Conservation (phyloP, 2,329 filamentous ascomycete species). For the Fusarium anguioides region DNA sequence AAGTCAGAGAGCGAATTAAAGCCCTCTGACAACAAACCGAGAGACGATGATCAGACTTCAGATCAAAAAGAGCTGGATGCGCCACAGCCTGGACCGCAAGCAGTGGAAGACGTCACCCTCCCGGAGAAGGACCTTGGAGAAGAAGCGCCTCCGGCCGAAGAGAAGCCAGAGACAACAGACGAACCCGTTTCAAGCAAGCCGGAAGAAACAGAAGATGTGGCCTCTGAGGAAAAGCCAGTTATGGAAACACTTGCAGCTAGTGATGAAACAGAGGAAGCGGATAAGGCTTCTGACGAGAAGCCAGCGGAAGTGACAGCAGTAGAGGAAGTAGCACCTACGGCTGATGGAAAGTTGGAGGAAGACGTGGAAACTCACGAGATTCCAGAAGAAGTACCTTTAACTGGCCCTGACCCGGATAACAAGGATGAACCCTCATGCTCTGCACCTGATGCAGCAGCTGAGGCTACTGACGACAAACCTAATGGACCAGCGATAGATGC, state of each 20-base stretch:
- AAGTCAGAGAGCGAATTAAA: not conserved
- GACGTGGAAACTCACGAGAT: not conserved
- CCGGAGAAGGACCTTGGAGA: conserved; percentile 2
- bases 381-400: not conserved
- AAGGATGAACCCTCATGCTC: not conserved
- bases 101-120: not conserved
- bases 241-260: not conserved
- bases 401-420: not conserved
- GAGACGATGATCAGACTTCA: not conserved
- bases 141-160: not conserved
- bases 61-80: conserved; percentile 1
- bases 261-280: not conserved
- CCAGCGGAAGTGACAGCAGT: conserved; percentile 1
- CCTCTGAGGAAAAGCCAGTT: conserved; percentile 9
- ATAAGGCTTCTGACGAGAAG: conserved; percentile 10
- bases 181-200: not conserved
- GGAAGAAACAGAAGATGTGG: conserved; percentile 9
- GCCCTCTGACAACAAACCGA: not conserved
- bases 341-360: not conserved
- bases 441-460: not conserved
- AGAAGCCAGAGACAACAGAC: conserved; percentile 8
- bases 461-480: conserved; percentile 2
- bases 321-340: not conserved
- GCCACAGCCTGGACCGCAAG: not conserved
- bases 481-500: not conserved